Percentiles rank a stretch among this genome's conserved stretches.
Conservation (phyloP, 495 filamentous ascomycete species). For the Bombardia bombarda region DNA sequence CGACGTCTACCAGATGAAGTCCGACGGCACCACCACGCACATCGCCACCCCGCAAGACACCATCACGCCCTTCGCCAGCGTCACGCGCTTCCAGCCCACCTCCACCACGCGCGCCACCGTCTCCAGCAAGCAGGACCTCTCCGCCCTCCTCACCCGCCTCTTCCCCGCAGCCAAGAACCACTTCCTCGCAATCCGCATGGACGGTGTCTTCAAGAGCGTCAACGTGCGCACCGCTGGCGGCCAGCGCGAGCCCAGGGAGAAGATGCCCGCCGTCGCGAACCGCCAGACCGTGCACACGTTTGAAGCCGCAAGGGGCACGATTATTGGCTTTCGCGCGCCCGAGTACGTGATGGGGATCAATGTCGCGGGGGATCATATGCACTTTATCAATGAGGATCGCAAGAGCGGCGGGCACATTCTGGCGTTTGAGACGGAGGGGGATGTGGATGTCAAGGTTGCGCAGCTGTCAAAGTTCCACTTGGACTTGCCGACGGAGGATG, state of each 20-base stretch:
- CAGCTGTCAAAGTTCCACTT: slow-evolving; percentile 25
- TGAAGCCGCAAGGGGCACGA: slow-evolving; percentile 26
- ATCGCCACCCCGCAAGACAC: slow-evolving; percentile 12
- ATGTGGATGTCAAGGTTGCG: slow-evolving; percentile 26
- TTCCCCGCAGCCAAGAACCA: slow-evolving; percentile 32
- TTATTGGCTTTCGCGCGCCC: slow-evolving; percentile 44
- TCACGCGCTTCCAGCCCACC: slow-evolving; percentile 31
- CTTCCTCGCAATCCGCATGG: slow-evolving; percentile 30
- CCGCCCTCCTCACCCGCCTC: slow-evolving; percentile 23
- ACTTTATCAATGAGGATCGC: slow-evolving; percentile 41
- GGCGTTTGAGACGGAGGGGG: slow-evolving; percentile 31
- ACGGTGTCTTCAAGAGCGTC: slow-evolving; percentile 27
- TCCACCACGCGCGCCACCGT: slow-evolving; percentile 11
- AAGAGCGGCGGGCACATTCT: slow-evolving; percentile 40
- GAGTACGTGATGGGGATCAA: slow-evolving; percentile 39
- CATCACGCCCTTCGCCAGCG: slow-evolving; percentile 36
- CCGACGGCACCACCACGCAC: slow-evolving; percentile 25
- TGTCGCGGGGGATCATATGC: slow-evolving; percentile 43
- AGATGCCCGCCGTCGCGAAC: slow-evolving; percentile 31
- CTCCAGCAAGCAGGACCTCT: slow-evolving; percentile 27
- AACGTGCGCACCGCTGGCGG: slow-evolving; percentile 33
- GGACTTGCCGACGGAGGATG: slow-evolving; percentile 31
- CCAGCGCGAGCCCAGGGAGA: slow-evolving; percentile 25
- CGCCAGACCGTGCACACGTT: slow-evolving; percentile 33
- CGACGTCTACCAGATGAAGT: slow-evolving; percentile 38